These are phyloP conservation scores for Clohesyomyces aquaticus DNA, from an alignment of 495 filamentous ascomycete species.

Conservation along the genomic window DNA sequence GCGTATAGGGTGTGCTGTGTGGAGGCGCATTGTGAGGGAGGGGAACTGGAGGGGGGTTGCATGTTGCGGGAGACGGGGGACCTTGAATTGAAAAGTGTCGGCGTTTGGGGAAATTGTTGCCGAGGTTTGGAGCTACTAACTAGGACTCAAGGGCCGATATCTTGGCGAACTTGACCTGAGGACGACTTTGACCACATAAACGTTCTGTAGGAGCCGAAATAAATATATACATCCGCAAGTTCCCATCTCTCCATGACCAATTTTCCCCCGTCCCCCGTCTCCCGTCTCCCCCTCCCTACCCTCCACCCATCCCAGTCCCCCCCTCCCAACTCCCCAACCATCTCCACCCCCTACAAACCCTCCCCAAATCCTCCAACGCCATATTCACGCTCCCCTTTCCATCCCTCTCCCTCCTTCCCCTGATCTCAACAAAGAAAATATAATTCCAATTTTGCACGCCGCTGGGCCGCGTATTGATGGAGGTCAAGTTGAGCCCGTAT, in stretches of 20 bases:
- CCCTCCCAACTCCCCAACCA: conserved; percentile 48
- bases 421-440: conserved; percentile 91
- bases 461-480: conserved; percentile 85
- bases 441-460: conserved; percentile 80
- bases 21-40: no score
- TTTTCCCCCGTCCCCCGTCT: not conserved
- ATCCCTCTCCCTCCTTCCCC: conserved; percentile 55
- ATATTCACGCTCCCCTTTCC: conserved; percentile 53
- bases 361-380: conserved; percentile 45
- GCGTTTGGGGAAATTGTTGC: no score
- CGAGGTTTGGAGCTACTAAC: no score
- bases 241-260: not conserved
- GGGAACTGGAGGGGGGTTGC: no score
- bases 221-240: no score
- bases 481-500: conserved; percentile 78
- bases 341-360: conserved; percentile 39
- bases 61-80: no score
- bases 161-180: no score
- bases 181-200: no score
- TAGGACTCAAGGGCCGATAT: no score
- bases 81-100: no score
- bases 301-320: not conserved
- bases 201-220: no score
- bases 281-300: not conserved
- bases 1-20: no score